These are phyloP conservation scores for Codiaeum variegatum DNA, from an alignment of 441 rosid genomes.

Conservation along the genomic window DNA sequence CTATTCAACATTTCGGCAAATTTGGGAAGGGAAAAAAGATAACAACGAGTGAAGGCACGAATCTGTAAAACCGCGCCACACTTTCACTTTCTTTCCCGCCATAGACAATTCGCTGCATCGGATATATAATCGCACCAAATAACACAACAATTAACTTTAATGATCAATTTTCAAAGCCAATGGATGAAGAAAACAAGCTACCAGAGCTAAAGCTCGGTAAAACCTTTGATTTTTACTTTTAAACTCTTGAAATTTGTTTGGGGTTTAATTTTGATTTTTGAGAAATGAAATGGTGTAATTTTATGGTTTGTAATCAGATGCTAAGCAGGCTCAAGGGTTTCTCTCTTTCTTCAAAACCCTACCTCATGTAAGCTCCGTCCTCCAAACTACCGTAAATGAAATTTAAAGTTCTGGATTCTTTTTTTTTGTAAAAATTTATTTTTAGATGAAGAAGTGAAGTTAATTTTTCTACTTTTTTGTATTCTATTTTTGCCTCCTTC, in stretches of 20 bases:
- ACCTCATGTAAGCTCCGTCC: slow-evolving; percentile 52
- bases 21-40: not conserved
- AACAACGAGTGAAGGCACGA: slow-evolving; percentile 29
- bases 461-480: not conserved
- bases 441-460: not conserved
- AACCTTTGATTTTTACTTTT: slow-evolving; percentile 29
- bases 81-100: slow-evolving; percentile 54
- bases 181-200: slow-evolving; percentile 68
- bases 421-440: not conserved
- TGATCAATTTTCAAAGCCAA: slow-evolving; percentile 20
- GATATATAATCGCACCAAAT: not conserved
- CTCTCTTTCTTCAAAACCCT: slow-evolving; percentile 92
- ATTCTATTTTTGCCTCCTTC: not conserved
- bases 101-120: slow-evolving; percentile 17
- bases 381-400: not conserved
- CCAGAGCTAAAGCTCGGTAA: slow-evolving; percentile 94
- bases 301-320: slow-evolving; percentile 40
- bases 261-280: not conserved
- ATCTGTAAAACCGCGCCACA: slow-evolving; percentile 45
- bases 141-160: not conserved
- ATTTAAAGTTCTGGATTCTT: not conserved
- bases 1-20: too few species aligned
- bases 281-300: not conserved
- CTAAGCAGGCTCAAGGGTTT: slow-evolving; percentile 96
- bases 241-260: not conserved